Base-by-base conservation (phyloP, 2,329 filamentous ascomycete species). In the Acrodontium crateriforme region DNA sequence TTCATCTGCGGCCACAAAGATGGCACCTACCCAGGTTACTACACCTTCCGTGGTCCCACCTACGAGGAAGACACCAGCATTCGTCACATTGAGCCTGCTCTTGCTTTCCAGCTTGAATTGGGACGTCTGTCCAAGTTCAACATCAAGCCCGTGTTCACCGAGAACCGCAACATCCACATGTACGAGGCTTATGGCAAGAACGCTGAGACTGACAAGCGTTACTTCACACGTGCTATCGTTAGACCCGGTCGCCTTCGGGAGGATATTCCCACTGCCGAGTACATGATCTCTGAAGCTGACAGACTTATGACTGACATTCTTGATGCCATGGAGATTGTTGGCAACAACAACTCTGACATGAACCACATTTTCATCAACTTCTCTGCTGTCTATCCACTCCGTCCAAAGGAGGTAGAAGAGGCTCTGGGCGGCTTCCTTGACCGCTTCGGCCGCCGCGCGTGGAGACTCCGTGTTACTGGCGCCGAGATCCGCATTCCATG, bases 361-460 rank as follows among this genome's bases (percentile, higher is more conserved):
- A 98, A 98, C 68, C 89, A 98, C 63, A 89, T 98, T 69, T 98
- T 98, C 67, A 89, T 98, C 69, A 95, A 98, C 71, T 98, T 98
- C 65, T 89, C 83, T 0, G 83, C 85, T 7, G 81, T 94, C 34
- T 95, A 98, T 74, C 82, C 84, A 53, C 73, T 98, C 26, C 69
- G 83, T 49, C 85, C 89, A 3, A 63, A 73, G 34, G 83, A 94
- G 61, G 83, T 98, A 10, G 84, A 95, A 61, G 73, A 91, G 57
- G 87, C 83, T 16, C 73, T 98, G 14, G 83, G 79, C 50, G 85
- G 85, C 31, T 98, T 98, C 74, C 65, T 98, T 43, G 89, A 95
- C 49, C 82, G 89, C 38, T 98, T 95, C 49, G 89, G 89, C 43
- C 78, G 83, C 42, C 82, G 89, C 47, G 83, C 80, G 39, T 95